Evolutionary conservation across 2,329 filamentous ascomycete genomes (phyloP).

Genomic region (Sporothrix brasiliensis): DNA sequence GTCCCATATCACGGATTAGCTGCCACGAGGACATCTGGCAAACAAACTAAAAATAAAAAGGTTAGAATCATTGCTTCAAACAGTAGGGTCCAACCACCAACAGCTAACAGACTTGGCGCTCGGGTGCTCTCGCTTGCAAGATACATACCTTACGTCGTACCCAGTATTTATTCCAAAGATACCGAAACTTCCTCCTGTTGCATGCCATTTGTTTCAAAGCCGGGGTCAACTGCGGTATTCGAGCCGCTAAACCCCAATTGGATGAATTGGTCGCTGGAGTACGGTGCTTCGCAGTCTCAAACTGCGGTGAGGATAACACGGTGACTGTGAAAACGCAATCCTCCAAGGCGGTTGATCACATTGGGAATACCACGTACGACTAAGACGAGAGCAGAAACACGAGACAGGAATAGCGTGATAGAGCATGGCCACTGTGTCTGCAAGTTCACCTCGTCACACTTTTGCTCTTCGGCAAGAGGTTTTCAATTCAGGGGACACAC

Average conservation of each 20-base stretch:
- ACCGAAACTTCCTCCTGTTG: background rate
- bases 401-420: background rate
- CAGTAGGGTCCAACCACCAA: too few species aligned
- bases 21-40: too few species aligned
- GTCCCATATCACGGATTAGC: too few species aligned
- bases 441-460: background rate
- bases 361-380: conserved; percentile 1
- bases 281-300: background rate
- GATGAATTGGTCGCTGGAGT: background rate
- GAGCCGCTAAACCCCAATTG: conserved; percentile 9
- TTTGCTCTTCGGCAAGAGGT: background rate
- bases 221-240: background rate
- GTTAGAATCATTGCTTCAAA: too few species aligned
- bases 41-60: too few species aligned
- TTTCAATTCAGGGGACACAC: background rate
- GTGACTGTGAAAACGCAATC: too few species aligned
- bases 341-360: background rate
- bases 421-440: background rate
- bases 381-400: background rate
- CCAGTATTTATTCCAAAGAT: background rate
- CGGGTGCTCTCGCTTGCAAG: background rate
- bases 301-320: too few species aligned
- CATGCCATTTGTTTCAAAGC: conserved; percentile 22
- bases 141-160: background rate
- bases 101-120: background rate